Conservation (phyloP, 208 protist genomes). For the Crithidia mellificae region DNA sequence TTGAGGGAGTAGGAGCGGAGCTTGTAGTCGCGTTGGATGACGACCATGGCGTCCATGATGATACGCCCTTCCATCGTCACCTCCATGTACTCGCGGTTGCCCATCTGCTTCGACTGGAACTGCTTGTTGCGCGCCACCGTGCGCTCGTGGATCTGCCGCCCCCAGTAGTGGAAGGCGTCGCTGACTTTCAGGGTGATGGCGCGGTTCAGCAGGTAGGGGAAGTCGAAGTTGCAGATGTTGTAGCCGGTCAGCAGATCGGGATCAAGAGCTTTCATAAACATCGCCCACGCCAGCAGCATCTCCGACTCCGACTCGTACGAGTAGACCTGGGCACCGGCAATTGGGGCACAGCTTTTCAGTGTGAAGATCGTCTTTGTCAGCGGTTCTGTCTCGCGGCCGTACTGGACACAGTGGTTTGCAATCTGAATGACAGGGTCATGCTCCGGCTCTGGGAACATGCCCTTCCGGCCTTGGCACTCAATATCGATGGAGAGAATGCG, state of each 20-base stretch:
- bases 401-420: slow-evolving; percentile 95
- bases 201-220: slow-evolving; percentile 98
- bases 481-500: slow-evolving; percentile 99
- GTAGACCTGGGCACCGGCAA: slow-evolving; percentile 95
- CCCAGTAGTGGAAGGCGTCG: slow-evolving; percentile 91
- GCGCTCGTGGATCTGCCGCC: slow-evolving; percentile 85
- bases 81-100: slow-evolving; percentile 98
- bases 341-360: slow-evolving; percentile 94
- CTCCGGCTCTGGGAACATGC: slow-evolving; percentile 98
- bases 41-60: slow-evolving; percentile 97
- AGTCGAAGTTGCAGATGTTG: slow-evolving; percentile 99
- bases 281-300: slow-evolving; percentile 91
- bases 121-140: slow-evolving; percentile 93
- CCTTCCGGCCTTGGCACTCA: slow-evolving; percentile 98
- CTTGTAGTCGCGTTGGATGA: slow-evolving; percentile 98
- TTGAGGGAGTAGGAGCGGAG: slow-evolving; percentile 99
- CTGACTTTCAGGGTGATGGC: slow-evolving; percentile 87
- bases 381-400: slow-evolving; percentile 67
- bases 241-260: slow-evolving; percentile 98
- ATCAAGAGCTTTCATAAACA: slow-evolving; percentile 87
- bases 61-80: slow-evolving; percentile 97
- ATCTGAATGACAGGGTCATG: slow-evolving; percentile 99
- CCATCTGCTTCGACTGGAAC: slow-evolving; percentile 98
- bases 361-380: slow-evolving; percentile 91
- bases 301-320: slow-evolving; percentile 94